phyloP scores from a whole-genome alignment of 306 rosid species.

The Delonix regia region DNA sequence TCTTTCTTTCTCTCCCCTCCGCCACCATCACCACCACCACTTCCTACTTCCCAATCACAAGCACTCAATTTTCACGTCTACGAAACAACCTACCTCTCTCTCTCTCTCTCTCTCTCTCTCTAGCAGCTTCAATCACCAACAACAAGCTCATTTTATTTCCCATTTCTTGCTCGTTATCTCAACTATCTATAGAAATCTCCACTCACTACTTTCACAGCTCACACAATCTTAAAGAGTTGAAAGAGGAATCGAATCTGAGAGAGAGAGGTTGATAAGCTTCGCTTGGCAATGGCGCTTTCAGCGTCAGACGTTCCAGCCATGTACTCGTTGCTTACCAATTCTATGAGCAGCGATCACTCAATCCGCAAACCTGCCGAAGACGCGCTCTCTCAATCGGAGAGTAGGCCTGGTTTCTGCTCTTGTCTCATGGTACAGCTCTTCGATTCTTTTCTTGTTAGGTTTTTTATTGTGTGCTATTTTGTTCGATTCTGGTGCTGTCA shows the following conservation, averaged over 20 bases:
- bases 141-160: neutral
- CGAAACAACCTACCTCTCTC: neutral
- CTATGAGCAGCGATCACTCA: constrained; percentile 77
- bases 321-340: constrained; percentile 74
- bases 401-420: constrained; percentile 89
- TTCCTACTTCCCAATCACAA: neutral
- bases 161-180: neutral
- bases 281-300: constrained; percentile 62
- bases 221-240: neutral
- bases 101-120: neutral
- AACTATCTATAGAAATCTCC: neutral
- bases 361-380: constrained; percentile 76
- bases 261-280: constrained; percentile 2
- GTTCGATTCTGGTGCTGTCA: neutral
- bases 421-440: constrained; percentile 69
- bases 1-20: neutral
- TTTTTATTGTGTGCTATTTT: neutral
- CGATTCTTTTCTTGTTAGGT: constrained; percentile 39
- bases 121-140: neutral
- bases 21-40: constrained; percentile 5
- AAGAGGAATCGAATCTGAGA: neutral
- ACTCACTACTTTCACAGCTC: neutral
- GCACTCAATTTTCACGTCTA: neutral
- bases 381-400: constrained; percentile 79
- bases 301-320: constrained; percentile 80